Percentiles rank a stretch among this genome's conserved stretches.
These are phyloP conservation scores for Durusdinium trenchii DNA, from an alignment of 73 alveolate genomes.

Conservation along the genomic window DNA sequence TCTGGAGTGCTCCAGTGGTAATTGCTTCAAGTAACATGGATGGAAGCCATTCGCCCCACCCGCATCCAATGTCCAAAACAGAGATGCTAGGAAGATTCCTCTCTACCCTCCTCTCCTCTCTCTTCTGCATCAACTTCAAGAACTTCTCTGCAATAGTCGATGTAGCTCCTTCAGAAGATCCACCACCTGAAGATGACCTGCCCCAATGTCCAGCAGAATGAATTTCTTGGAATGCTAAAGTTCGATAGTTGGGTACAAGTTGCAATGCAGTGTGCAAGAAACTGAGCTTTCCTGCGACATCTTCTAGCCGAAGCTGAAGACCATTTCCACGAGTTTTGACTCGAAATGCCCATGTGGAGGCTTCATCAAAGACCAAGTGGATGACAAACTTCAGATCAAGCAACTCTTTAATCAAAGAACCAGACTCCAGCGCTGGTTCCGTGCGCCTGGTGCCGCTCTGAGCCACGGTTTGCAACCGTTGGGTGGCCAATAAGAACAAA, in stretches of 20 bases:
- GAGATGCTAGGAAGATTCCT: background rate
- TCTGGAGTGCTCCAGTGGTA: background rate
- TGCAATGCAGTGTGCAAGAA: constrained; percentile 1
- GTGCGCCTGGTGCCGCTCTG: background rate
- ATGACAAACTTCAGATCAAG: background rate
- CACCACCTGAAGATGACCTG: constrained; percentile 28
- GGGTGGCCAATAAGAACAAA: background rate
- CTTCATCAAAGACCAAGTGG: constrained; percentile 61
- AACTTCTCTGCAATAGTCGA: background rate
- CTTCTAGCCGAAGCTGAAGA: constrained; percentile 44
- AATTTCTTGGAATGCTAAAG: constrained; percentile 45
- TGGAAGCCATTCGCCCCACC: constrained; percentile 90
- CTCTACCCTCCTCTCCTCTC: background rate
- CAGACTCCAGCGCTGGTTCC: background rate
- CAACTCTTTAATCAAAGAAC: background rate
- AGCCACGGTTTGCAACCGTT: background rate
- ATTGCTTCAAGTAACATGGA: background rate
- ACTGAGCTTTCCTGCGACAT: background rate
- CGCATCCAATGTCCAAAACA: constrained; percentile 75
- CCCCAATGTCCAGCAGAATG: constrained; percentile 87
- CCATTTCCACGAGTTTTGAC: constrained; percentile 61
- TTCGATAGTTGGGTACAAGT: constrained; percentile 35
- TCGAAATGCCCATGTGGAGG: constrained; percentile 89
- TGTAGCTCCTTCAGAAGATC: constrained; percentile 32
- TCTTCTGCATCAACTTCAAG: background rate